Conservation (phyloP, 768 basidiomycete species). For the Postia placenta region DNA sequence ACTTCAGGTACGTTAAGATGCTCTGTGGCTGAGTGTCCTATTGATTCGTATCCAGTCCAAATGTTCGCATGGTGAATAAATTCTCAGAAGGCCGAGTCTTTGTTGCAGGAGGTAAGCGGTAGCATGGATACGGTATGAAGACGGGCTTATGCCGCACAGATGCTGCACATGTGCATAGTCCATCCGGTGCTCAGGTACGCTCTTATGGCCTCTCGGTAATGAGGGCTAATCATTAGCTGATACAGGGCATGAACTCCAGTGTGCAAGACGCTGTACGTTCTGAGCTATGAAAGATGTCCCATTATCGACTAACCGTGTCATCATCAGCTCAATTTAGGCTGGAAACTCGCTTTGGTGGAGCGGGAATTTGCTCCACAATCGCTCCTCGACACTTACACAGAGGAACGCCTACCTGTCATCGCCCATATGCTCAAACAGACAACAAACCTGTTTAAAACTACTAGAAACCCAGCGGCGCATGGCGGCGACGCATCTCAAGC, state of each 20-base stretch:
- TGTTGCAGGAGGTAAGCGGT: constrained; percentile 37
- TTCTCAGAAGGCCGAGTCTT: constrained; percentile 38
- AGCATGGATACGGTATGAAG: not conserved
- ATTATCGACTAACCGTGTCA: not conserved
- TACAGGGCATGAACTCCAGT: constrained; percentile 23
- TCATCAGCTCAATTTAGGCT: constrained; percentile 22
- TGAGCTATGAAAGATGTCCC: too few relatives aligned
- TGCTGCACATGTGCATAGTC: constrained; percentile 41
- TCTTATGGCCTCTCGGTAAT: not conserved
- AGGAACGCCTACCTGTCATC: constrained; percentile 25
- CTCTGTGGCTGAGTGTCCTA: not conserved
- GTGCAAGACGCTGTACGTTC: constrained; percentile 23
- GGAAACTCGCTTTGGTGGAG: constrained; percentile 25
- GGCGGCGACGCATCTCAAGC: not conserved
- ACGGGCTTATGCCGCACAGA: constrained; percentile 25
- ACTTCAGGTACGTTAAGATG: not conserved
- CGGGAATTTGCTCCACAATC: constrained; percentile 19
- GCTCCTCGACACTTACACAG: constrained; percentile 19
- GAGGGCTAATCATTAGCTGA: not conserved
- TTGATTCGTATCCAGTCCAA: constrained; percentile 27
- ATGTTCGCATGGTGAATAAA: constrained; percentile 41
- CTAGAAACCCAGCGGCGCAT: too few relatives aligned
- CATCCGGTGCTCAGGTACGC: constrained; percentile 30
- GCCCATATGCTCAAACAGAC: too few relatives aligned
- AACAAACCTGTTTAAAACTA: too few relatives aligned